Evolutionary conservation across 306 rosid genomes (phyloP), one percentile per base, ranked within the genome.

Genomic region (Luffa acutangula): DNA sequence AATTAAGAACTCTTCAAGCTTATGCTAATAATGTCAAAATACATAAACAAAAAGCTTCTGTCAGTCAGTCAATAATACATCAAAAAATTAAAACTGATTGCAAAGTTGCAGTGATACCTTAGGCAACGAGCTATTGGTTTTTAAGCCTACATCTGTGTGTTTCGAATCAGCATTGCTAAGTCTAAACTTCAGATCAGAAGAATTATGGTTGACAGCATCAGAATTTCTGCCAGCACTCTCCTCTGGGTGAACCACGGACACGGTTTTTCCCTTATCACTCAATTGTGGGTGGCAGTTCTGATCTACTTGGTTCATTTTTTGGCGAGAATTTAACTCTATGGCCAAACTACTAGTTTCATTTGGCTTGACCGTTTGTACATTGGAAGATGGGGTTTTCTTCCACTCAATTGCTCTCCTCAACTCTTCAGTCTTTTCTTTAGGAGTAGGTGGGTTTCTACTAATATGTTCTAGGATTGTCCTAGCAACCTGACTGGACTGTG

Each of bases 401-500:
- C 91, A 87, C 42, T 82, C 80, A 73, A 81, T 79, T 15, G 90
- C 93, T 82, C 87, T 85, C 89, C 86, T 90, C 76, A 94, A 82
- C 89, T 94, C 98, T 25, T 86, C 89, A 21, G 87, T 85, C 87
- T 92, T 94, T 45, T 89, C 92, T 79, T 82, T 93, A 21, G 93
- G 93, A 79, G 97, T 92, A 57, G 97, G 89, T 9, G 82, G 66
- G 77, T 82, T 88, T 92, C 97, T 87, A 82, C 87, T 90, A 60
- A 92, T 80, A 80, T 89, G 98, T 78, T 94, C 97, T 86, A 94
- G 84, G 78, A 94, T 94, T 78, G 89, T 84, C 88, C 89, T 88
- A 49, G 97, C 97, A 87, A 94, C 85, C 87, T 85, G 90, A 85
- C 89, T 86, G 54, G 92, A 81, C 80, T 86, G 92, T 80, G 84